Evolutionary conservation across 139 green algal genomes (phyloP).

Genomic region (Picochlorum sp.): DNA sequence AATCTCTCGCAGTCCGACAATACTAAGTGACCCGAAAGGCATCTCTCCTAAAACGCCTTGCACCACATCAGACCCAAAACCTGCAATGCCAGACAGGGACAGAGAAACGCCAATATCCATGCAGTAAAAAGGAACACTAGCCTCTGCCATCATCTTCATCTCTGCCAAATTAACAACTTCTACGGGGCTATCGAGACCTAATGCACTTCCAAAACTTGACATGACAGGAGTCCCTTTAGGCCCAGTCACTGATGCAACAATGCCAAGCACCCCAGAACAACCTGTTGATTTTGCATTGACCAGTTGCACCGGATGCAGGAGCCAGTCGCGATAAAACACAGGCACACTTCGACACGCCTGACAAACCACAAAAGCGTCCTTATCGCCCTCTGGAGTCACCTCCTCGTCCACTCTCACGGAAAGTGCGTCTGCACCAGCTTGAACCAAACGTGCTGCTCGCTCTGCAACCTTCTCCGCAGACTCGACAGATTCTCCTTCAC

Average conservation of each 20-base stretch:
- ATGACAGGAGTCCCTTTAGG: constrained; percentile 54
- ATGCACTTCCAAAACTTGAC: constrained; percentile 48
- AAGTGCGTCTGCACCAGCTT: constrained; percentile 52
- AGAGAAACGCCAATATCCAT: constrained; percentile 47
- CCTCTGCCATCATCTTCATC: constrained; percentile 4
- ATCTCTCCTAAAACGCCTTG: constrained; percentile 56
- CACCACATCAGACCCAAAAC: constrained; percentile 52
- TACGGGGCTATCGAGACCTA: constrained; percentile 40
- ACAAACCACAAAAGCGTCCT: constrained; percentile 25
- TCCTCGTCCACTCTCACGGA: constrained; percentile 52
- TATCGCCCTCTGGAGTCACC: constrained; percentile 47
- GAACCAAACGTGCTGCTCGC: constrained; percentile 20
- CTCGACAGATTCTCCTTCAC: background rate
- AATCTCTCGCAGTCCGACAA: constrained; percentile 48
- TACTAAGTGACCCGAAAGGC: constrained; percentile 42
- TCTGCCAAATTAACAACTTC: constrained; percentile 29
- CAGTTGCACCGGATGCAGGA: constrained; percentile 71
- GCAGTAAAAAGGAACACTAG: constrained; percentile 20
- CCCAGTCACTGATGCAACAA: constrained; percentile 39
- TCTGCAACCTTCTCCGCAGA: constrained; percentile 28
- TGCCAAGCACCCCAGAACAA: constrained; percentile 57
- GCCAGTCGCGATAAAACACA: constrained; percentile 60
- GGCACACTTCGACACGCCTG: constrained; percentile 28
- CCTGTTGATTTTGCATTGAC: constrained; percentile 67
- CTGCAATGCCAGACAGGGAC: constrained; percentile 40